phyloP scores from a whole-genome alignment of 2,329 filamentous ascomycete genomes.

The Phaeosphaeriaceae sp. region DNA sequence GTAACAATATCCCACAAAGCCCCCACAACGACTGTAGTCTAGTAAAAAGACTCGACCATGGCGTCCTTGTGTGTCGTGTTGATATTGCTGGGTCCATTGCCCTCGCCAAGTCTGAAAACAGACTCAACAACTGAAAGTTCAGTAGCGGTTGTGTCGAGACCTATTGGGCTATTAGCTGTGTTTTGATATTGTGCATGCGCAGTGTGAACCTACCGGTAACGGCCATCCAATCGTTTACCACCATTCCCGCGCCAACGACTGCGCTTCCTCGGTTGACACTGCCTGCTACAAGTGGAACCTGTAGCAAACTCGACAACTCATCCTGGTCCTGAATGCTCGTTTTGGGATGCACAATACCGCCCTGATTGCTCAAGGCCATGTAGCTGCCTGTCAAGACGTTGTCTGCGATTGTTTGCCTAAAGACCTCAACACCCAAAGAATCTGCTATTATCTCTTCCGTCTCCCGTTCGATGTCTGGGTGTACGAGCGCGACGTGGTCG shows the following conservation, averaged over 20 bases:
- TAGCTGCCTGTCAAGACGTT: slow-evolving; percentile 96
- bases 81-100: slow-evolving; percentile 75
- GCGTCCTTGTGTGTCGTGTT: slow-evolving; percentile 91
- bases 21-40: no score
- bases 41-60: slow-evolving; percentile 99
- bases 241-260: slow-evolving; percentile 96
- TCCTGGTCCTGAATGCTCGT: slow-evolving; percentile 98
- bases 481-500: slow-evolving; percentile 94
- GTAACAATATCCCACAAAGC: slow-evolving; percentile 2
- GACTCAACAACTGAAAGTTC: slow-evolving; percentile 96
- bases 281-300: slow-evolving; percentile 94
- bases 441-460: slow-evolving; percentile 99
- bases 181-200: background rate
- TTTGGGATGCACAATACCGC: slow-evolving; percentile 96
- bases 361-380: slow-evolving; percentile 95
- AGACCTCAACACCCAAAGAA: slow-evolving; percentile 86
- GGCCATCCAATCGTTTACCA: slow-evolving; percentile 97
- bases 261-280: slow-evolving; percentile 91
- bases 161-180: slow-evolving; percentile 46
- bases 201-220: slow-evolving; percentile 64
- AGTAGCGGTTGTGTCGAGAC: slow-evolving; percentile 93
- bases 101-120: slow-evolving; percentile 93
- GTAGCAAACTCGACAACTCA: slow-evolving; percentile 88
- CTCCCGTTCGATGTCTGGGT: slow-evolving; percentile 95
- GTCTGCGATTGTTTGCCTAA: slow-evolving; percentile 93